Evolutionary conservation across 768 basidiomycete genomes (phyloP), one percentile per base, ranked within the genome.

Genomic region (Macrolepiota dolichaula): DNA sequence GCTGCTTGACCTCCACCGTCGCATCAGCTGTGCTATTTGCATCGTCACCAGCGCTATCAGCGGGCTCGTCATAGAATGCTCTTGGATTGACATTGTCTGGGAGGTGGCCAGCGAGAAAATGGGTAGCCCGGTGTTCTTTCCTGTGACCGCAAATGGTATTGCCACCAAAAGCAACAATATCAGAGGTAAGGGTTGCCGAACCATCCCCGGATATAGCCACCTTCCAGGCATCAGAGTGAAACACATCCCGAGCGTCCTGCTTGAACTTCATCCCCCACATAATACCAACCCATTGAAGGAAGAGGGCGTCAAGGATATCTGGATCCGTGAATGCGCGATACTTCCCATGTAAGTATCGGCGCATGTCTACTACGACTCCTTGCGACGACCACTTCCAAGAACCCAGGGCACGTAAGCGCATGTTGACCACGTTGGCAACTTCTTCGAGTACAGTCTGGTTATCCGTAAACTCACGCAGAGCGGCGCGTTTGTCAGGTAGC

Each of bases 251-350:
- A 57, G 78, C 72, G 4, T 68, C 64, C 9, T 65, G 49, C 54
- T 75, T 78, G 51, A 79, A 62, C 38, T 73, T 70, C 35, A 76
- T 70, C 53, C 78, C 75, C 80, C 80, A 81, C 15, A 67, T 63
- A 6, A 79, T 59, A 0, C 80, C 81, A 11, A 82, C 68, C 66
- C 79, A 72, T 32, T 81, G 77, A 13, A 81, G 71, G 36, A 82
- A 67, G 11, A 81, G 68, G 0, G 76, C 78, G 55, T 81, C 78
- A 25, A 82, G 65, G 52, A 81, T 74, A 42, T 82, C 80, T 15
- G 77, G 77, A 62, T 82, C 79, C 10, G 78, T 79, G 63, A 78
- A 81, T n/a, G 77, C 79, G 22, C 80, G 76, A 47, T 81, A 81
- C 69, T 80, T 81, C 1, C 81, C 81, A 62, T 79, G 79, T 35